phyloP scores from a whole-genome alignment of 2,329 filamentous ascomycete species.

The Aspergillus sp. region DNA sequence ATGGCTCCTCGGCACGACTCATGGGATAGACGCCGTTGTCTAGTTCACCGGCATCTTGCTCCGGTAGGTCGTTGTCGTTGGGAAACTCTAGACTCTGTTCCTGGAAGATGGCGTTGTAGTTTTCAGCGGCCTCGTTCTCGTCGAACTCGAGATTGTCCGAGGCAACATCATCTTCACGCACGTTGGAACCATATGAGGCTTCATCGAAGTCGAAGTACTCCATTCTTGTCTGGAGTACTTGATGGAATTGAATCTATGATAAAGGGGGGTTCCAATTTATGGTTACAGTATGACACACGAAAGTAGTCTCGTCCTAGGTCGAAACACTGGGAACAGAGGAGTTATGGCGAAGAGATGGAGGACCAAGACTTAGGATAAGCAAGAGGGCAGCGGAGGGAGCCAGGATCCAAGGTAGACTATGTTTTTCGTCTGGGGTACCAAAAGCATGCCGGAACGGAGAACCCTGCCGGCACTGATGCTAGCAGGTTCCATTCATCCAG shows the following conservation, averaged over 20 bases:
- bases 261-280: background rate
- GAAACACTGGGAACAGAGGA: background rate
- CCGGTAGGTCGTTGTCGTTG: constrained; percentile 29
- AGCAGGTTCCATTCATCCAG: background rate
- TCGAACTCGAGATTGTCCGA: constrained; percentile 42
- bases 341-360: background rate
- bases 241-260: background rate
- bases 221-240: constrained; percentile 30
- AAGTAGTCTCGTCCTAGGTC: background rate
- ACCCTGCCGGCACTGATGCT: background rate
- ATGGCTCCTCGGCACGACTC: constrained; percentile 47
- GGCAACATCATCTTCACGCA: constrained; percentile 42
- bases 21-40: constrained; percentile 44
- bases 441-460: constrained; percentile 2
- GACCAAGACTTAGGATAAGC: background rate
- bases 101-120: constrained; percentile 44
- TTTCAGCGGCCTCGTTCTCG: constrained; percentile 39
- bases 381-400: background rate
- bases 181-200: constrained; percentile 42
- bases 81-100: constrained; percentile 46
- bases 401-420: constrained; percentile 7
- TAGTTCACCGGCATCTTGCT: constrained; percentile 23
- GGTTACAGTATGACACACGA: background rate
- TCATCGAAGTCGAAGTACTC: constrained; percentile 53
- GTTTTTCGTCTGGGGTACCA: constrained; percentile 11